phyloP scores from a whole-genome alignment of 148 eudicot genomes.

The Persicaria maculosa region DNA sequence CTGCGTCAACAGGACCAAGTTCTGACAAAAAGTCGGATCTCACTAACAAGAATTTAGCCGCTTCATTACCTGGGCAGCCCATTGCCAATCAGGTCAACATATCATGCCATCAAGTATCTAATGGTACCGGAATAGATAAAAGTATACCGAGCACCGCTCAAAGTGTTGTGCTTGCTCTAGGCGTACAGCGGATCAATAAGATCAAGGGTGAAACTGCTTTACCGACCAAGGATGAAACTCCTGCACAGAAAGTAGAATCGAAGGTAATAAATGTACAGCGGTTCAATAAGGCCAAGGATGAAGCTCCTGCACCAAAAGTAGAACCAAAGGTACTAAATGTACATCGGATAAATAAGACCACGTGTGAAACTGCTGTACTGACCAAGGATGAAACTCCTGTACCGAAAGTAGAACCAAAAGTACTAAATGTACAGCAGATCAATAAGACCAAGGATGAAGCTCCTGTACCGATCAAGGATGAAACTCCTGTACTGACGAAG shows the following conservation, averaged over 20 bases:
- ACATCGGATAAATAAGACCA: conserved; percentile 24
- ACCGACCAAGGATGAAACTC: conserved; percentile 21
- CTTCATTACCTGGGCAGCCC: not conserved
- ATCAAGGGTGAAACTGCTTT: conserved; percentile 26
- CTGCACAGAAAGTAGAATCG: conserved; percentile 24
- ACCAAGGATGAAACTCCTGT: conserved; percentile 23
- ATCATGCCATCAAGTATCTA: not conserved
- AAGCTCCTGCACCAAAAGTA: not conserved
- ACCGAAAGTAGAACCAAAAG: conserved; percentile 22
- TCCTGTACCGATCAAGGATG: not conserved
- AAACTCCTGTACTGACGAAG: conserved; percentile 10
- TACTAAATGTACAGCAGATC: conserved; percentile 15
- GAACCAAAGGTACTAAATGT: conserved; percentile 11
- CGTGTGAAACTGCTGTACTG: too few relatives aligned
- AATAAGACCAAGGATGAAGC: not conserved
- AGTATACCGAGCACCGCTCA: conserved; percentile 24
- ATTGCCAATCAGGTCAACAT: not conserved
- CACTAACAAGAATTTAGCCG: conserved; percentile 17
- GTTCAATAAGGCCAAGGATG: not conserved
- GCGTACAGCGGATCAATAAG: conserved; percentile 25
- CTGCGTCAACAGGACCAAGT: conserved; percentile 15
- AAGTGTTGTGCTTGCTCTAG: conserved; percentile 25
- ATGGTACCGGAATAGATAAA: not conserved
- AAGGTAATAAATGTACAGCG: conserved; percentile 20
- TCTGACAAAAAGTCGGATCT: conserved; percentile 10